These are phyloP conservation scores for Penicillium canariense DNA, from an alignment of 495 filamentous ascomycete genomes.

Conservation along the genomic window DNA sequence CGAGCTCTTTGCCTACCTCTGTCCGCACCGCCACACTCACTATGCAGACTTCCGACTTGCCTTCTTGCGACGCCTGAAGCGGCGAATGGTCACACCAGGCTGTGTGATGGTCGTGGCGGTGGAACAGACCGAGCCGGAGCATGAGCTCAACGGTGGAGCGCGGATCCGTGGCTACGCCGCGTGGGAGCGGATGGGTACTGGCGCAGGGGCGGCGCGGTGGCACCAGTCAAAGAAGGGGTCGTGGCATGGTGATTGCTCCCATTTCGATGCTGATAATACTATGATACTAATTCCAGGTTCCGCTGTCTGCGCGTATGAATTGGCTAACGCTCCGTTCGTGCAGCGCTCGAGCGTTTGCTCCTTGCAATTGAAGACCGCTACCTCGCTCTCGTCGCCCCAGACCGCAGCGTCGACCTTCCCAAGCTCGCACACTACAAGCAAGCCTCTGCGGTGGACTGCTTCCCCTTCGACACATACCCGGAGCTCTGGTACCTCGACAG, in stretches of 20 bases:
- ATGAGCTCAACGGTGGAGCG: neutral
- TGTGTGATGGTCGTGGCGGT: constrained; percentile 16
- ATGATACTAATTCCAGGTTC: too few relatives aligned
- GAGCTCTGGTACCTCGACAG: constrained; percentile 20
- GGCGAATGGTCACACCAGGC: constrained; percentile 6
- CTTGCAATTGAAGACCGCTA: constrained; percentile 2
- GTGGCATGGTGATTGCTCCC: constrained; percentile 2
- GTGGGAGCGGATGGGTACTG: constrained; percentile 10
- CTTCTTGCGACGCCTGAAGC: constrained; percentile 15
- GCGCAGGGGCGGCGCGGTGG: constrained; percentile 2
- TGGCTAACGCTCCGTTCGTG: too few relatives aligned
- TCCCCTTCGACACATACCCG: constrained; percentile 4
- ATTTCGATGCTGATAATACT: too few relatives aligned
- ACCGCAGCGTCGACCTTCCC: constrained; percentile 13
- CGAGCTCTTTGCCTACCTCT: constrained; percentile 17
- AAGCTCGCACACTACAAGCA: constrained; percentile 2
- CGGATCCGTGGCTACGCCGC: constrained; percentile 10
- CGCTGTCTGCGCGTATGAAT: too few relatives aligned
- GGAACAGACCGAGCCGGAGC: neutral
- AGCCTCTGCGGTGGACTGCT: constrained; percentile 2
- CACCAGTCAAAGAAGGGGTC: constrained; percentile 2
- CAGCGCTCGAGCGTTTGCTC: constrained; percentile 9
- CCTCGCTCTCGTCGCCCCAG: constrained; percentile 4
- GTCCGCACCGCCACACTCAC: constrained; percentile 11
- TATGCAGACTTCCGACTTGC: constrained; percentile 12